phyloP scores from a whole-genome alignment of 2,329 filamentous ascomycete genomes.

The Leptographium radiaticola region DNA sequence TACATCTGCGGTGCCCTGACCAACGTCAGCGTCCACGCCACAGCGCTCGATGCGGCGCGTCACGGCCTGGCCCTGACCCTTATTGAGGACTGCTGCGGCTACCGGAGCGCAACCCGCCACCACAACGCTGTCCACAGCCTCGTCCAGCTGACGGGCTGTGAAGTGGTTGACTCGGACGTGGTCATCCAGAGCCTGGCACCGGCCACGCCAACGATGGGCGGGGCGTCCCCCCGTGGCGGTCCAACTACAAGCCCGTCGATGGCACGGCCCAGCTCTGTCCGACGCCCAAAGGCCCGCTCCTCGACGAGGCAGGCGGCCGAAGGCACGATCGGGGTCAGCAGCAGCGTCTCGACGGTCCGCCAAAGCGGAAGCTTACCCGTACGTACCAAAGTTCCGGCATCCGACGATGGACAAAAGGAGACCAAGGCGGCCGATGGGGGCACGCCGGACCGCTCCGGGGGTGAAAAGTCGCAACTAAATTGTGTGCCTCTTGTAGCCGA shows the following conservation, averaged over 20 bases:
- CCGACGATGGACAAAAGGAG: neutral
- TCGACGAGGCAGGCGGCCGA: neutral
- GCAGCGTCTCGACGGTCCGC: neutral
- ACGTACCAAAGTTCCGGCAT: constrained; percentile 10
- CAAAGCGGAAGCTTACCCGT: constrained; percentile 9
- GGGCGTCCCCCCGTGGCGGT: too few relatives aligned
- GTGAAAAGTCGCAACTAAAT: constrained; percentile 8
- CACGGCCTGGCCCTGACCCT: constrained; percentile 82
- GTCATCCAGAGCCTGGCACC: constrained; percentile 28
- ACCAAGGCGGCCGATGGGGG: neutral
- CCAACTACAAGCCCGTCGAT: too few relatives aligned
- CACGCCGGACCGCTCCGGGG: neutral
- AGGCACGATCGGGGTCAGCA: constrained; percentile 1
- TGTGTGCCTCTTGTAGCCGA: constrained; percentile 7
- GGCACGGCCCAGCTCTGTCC: neutral
- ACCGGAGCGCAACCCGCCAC: constrained; percentile 56
- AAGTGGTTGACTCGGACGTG: constrained; percentile 44
- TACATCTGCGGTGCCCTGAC: constrained; percentile 79
- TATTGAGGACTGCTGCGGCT: constrained; percentile 80
- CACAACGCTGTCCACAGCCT: constrained; percentile 57
- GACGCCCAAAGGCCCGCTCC: neutral
- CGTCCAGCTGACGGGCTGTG: constrained; percentile 61
- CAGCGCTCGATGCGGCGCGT: constrained; percentile 76
- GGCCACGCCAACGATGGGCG: neutral
- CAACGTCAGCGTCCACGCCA: constrained; percentile 83